Evolutionary conservation across 805 yeast species (phyloP), one percentile per base, ranked within the genome.

Genomic region (Saturnispora gosingensis): DNA sequence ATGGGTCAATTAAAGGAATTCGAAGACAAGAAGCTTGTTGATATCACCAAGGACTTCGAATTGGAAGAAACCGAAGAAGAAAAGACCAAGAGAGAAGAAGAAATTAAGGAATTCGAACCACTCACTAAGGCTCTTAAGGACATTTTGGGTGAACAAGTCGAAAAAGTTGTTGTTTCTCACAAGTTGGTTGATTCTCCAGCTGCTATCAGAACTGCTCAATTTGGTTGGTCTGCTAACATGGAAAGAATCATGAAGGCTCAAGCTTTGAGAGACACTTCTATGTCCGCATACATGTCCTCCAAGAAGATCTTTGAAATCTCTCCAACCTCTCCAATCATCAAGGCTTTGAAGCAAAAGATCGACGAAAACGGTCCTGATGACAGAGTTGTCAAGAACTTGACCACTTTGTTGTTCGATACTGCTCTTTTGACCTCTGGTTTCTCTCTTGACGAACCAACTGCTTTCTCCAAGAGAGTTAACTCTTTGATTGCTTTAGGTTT

Each of bases 191-290:
- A 90, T 69, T 90, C 98, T 54, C 99, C 99, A 73, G 99, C 99
- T 72, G 99, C 99, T 64, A 93, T 93, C 72, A 89, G 99, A 83
- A 93, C 99, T 63, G 98, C 97, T 63, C 98, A 93, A 80, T 93
- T 93, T 73, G 99, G 99, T 73, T 93, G 99, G 99, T 93, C 99
- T 62, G 99, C 99, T 68, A 93, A 93, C 82, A 93, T 93, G 99
- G 99, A 93, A 81, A 91, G 99, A 85, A 93, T 93, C 82, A 93
- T 93, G 99, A 93, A 93, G 82, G 99, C 99, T 57, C 99, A 93
- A 81, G 99, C 99, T 65, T 79, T 93, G 67, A 89, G 98, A 80
- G 99, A 93, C 74, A 87, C 96, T 64, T 81, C 96, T 64, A 93
- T 93, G 99, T 89, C 98, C 42, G 82, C 97, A 58, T 93, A 93